phyloP scores from a whole-genome alignment of 805 yeast species.

The Alloascoidea hylecoeti region DNA sequence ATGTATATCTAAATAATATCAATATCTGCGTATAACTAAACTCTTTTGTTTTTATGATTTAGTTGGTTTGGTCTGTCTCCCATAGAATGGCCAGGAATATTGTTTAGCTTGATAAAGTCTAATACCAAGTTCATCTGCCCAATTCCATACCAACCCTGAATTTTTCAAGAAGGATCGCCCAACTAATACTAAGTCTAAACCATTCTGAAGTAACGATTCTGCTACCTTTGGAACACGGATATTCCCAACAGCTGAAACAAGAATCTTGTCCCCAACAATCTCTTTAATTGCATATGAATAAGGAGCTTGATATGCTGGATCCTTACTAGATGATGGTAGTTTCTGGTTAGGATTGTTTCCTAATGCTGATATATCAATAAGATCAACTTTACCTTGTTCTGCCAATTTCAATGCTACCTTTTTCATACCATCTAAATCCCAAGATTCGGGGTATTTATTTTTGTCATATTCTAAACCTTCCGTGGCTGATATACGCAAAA shows the following conservation, averaged over 20 bases:
- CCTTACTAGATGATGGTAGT: constrained; percentile 10
- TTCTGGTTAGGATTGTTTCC: constrained; percentile 29
- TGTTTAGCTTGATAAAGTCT: constrained; percentile 22
- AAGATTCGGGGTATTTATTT: constrained; percentile 5
- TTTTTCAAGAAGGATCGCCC: constrained; percentile 31
- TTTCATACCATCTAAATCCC: not conserved
- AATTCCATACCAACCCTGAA: constrained; percentile 33
- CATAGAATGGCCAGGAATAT: no score
- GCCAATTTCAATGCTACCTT: not conserved
- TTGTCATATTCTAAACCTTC: constrained; percentile 19
- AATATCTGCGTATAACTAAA: no score
- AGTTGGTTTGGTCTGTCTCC: no score
- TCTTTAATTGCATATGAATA: constrained; percentile 27
- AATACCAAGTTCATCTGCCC: constrained; percentile 36
- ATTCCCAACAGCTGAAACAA: constrained; percentile 34
- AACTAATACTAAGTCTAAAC: constrained; percentile 31
- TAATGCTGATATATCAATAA: constrained; percentile 39
- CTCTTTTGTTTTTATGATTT: no score
- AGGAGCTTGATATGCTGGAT: no score
- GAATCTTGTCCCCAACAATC: constrained; percentile 25
- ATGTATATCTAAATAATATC: no score
- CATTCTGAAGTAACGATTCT: constrained; percentile 22
- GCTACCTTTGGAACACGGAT: constrained; percentile 22
- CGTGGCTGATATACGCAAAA: constrained; percentile 30
- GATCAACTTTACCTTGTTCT: constrained; percentile 18